Percentiles rank a stretch among this genome's conserved stretches.
Conservation (phyloP, 257 asterid genomes). For the Capsicum pubescens region DNA sequence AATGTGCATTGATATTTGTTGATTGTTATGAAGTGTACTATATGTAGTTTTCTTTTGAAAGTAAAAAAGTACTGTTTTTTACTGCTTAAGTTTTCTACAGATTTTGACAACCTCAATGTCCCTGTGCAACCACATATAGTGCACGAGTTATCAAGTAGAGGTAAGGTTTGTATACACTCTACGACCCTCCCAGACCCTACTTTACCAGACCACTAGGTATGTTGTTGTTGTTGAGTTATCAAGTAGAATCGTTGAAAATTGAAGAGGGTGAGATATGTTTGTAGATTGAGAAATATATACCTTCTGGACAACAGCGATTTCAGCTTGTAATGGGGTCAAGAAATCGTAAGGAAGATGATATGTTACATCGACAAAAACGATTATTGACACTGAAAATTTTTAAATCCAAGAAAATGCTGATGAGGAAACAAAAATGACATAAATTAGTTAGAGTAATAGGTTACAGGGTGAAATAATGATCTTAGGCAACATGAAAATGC, state of each 20-base stretch:
- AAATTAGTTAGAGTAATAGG: background rate
- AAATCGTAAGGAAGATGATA: slow-evolving; percentile 75
- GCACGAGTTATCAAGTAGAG: background rate
- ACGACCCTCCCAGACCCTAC: no score
- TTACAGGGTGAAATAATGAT: background rate
- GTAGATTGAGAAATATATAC: slow-evolving; percentile 39
- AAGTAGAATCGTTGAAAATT: background rate
- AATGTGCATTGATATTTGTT: background rate
- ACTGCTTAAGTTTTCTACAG: background rate
- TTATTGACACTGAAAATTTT: slow-evolving; percentile 25
- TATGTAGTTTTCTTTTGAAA: background rate
- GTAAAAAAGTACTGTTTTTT: no score
- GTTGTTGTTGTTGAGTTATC: no score
- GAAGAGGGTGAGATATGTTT: background rate
- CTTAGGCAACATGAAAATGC: background rate
- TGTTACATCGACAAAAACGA: slow-evolving; percentile 31
- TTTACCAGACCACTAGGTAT: no score
- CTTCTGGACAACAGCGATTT: slow-evolving; percentile 85
- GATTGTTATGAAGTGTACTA: background rate
- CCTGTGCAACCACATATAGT: background rate
- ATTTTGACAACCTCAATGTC: background rate
- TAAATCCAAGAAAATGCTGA: slow-evolving; percentile 7
- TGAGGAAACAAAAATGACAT: slow-evolving; percentile 22
- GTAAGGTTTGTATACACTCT: no score
- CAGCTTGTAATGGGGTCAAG: slow-evolving; percentile 87